Base-by-base conservation (phyloP, 108 stramenopile species). In the Pseudonitzschia multistriata region DNA sequence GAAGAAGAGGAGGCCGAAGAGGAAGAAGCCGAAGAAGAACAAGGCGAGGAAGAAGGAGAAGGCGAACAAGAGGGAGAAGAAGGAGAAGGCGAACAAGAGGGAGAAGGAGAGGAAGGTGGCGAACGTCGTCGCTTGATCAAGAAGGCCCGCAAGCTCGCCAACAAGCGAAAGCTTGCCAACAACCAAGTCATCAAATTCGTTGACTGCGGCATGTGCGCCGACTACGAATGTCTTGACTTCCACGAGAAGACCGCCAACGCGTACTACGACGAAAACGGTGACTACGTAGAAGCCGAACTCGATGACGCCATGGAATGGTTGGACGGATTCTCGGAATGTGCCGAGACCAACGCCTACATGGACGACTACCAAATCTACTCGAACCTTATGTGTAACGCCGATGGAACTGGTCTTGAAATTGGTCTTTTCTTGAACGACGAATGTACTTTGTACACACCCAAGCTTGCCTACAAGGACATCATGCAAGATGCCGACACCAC, bases 401-500 rank as follows among this genome's bases (percentile, higher is more conserved):
- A 74, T 21, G 88, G 88, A 33, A 80, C 70, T 62, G 86, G 86
- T 49, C 79, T 87, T 27, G 86, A 87, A 60, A 71, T 87, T 24
- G 88, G 83, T 66, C 53, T 89, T 31, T 89, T 87, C 62, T 25
- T 86, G 22, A 86, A 89, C 61, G 63, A 85, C 22, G 70, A 79
- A 2, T 89, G 88, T 70, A 81, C 78, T 14, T 34, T 81, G 33
- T 89, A 86, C 57, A 64, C 71, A 0, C 45, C 60, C 34, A 42
- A 63, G 29, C 47, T 72, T 15, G 28, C 71, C 0, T 72, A 36
- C 24, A n/a, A 25, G 8, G 48, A 54, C 35, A 55, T 64, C 52
- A 72, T 72, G 71, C 39, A 37, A 29, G 27, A 50, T 21, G 17
- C 39, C 29, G 78, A 78, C 49, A 33, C 40, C 21, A 24, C 45